Evolutionary conservation across 2,329 filamentous ascomycete genomes (phyloP), one percentile per base, ranked within the genome.

Genomic region (Exophiala sp.): DNA sequence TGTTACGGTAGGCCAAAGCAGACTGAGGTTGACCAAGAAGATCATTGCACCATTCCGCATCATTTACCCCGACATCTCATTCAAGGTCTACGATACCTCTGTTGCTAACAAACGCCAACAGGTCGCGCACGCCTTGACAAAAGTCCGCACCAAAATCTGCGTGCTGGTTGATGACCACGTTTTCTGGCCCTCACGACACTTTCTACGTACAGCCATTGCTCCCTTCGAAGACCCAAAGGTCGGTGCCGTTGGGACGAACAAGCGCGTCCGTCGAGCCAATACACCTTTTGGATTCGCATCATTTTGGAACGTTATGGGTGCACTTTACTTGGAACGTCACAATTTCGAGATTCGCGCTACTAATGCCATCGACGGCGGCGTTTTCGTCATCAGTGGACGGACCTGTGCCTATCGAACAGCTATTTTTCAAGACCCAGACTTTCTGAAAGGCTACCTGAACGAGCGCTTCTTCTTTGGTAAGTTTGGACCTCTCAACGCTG

Each of bases 321-420:
- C 77, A 29, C 65, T 76, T n/a, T 85, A 85, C 63, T 75, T 86
- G 1, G 75, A 80, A 60, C 78, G 82, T 0, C 80, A 84, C 65
- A 85, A 84, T 63, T 86, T 79, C 65, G 83, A 86, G 63, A 78
- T 81, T 48, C 74, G 77, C 1, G 72, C 79, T 0, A 78, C 78
- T 5, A 81, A 79, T 56, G 70, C 76, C 5, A 68, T 85, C 8
- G 83, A 86, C 52, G 81, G 80, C 7, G 80, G 79, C 8, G 73
- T 83, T 16, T 83, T 81, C 45, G 79, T 82, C 1, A 70, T 85
- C 2, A 84, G 80, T 0, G 80, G 80, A 0, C 74, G 81, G 4
- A 84, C 82, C 0, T 73, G 71, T 0, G 73, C 75, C 0, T 73
- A 81, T 52, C 77, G 80, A 10, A 76, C 80, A 0, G 24, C 63